Evolutionary conservation across 2,329 filamentous ascomycete genomes (phyloP), one percentile per base, ranked within the genome.

Genomic region (Aspergillus udagawae): DNA sequence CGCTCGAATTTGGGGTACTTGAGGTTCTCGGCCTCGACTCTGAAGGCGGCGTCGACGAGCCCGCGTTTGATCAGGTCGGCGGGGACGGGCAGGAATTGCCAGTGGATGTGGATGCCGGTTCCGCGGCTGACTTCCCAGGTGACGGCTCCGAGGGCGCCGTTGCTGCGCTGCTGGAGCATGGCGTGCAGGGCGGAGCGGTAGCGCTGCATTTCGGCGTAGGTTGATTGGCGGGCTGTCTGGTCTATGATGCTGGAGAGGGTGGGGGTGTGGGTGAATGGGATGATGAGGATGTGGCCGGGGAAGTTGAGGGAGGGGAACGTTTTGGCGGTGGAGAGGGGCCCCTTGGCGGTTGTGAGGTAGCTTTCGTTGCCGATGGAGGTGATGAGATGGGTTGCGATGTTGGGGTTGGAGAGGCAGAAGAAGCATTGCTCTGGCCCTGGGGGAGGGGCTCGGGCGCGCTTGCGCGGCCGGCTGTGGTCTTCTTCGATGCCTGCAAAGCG

Each of bases 341-440:
- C 94, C 73, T 96, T 97, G 58, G 94, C 91, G 25, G 89, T 94
- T 28, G 94, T 96, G 54, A 97, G 77, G 73, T 97, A 97, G 54
- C 86, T 83, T 59, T 96, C 89, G 20, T 92, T 87, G 53, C 90
- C 94, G 62, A 99, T 93, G 27, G 89, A 92, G 63, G 89, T 89
- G 67, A 97, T 88, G 74, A 99, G 89, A 75, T 99, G 93, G 1
- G 88, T 88, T 53, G 90, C 89, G 48, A 94, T 80, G 59, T 88
- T 89, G 5, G 89, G 86, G 72, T 96, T 97, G 5, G 91, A 92
- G 10, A 99, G 82, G 71, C 94, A 99, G 79, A 99, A 97, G 80
- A 94, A 99, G 77, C 94, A 99, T 67, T 88, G 83, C 53, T 88
- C 87, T 1, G 91, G 91, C 0, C 87, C 86, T 12, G 87, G 74